Conservation (phyloP, 441 rosid species). For the Pelargonium myrrhifolium region DNA sequence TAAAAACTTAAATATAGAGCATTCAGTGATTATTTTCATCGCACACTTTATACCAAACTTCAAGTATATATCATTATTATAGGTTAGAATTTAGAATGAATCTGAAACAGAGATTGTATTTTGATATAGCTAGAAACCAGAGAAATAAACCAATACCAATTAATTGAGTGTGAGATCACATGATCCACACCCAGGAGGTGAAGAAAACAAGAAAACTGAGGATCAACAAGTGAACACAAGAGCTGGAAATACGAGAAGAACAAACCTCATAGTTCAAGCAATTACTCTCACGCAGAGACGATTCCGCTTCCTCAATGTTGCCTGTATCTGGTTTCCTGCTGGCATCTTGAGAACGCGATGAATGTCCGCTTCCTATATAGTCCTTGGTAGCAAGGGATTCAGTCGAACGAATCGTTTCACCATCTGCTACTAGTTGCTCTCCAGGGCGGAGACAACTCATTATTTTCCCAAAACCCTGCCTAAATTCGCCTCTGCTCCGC, state of each 20-base stretch:
- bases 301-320: constrained; percentile 75
- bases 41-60: not conserved
- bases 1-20: not conserved
- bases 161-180: too few species aligned
- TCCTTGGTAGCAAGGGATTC: constrained; percentile 76
- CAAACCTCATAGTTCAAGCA: constrained; percentile 63
- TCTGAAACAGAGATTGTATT: not conserved
- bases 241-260: constrained; percentile 1
- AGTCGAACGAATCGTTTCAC: constrained; percentile 42
- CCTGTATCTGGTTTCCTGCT: constrained; percentile 51
- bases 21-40: too few species aligned
- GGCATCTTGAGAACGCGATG: constrained; percentile 49
- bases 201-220: not conserved
- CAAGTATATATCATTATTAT: not conserved
- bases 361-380: constrained; percentile 45
- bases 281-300: constrained; percentile 69
- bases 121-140: too few species aligned
- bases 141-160: too few species aligned
- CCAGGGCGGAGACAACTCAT: constrained; percentile 64
- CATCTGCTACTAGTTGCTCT: constrained; percentile 41
- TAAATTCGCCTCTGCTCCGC: constrained; percentile 12
- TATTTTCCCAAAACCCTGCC: constrained; percentile 42
- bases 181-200: too few species aligned
- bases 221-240: not conserved
- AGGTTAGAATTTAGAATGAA: too few species aligned